Conservation (phyloP, 31 red algal genomes). For the Asparagopsis taxiformis region DNA sequence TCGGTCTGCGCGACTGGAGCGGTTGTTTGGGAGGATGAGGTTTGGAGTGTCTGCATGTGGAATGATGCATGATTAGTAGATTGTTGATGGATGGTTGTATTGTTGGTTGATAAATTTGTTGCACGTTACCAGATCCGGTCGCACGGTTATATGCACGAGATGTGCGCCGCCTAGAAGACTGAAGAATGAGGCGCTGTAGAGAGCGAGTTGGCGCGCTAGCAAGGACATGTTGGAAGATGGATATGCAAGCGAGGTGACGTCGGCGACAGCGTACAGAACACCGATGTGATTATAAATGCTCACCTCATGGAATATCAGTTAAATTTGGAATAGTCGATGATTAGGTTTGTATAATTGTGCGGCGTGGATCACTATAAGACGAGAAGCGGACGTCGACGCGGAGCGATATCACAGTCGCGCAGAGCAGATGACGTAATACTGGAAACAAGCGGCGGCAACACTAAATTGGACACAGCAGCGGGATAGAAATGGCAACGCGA, state of each 20-base stretch:
- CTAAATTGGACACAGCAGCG: too few relatives aligned
- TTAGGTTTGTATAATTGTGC: too few relatives aligned
- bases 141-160: conserved; percentile 54
- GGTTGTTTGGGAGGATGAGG: background rate
- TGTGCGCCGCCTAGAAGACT: conserved; percentile 58
- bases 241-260: background rate
- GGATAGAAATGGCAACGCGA: too few relatives aligned
- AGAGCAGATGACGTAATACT: too few relatives aligned
- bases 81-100: background rate
- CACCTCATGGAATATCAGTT: too few relatives aligned
- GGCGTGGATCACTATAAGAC: too few relatives aligned
- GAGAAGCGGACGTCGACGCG: too few relatives aligned
- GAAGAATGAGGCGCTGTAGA: conserved; percentile 53
- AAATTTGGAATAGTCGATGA: too few relatives aligned
- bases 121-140: conserved; percentile 54
- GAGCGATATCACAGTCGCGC: too few relatives aligned
- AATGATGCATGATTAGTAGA: background rate
- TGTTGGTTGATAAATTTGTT: background rate
- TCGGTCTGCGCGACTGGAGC: too few relatives aligned
- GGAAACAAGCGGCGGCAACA: too few relatives aligned
- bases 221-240: conserved; percentile 4
- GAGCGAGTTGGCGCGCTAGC: conserved; percentile 1
- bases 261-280: background rate
- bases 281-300: too few relatives aligned
- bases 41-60: background rate